phyloP scores from a whole-genome alignment of 345 rosid genomes.

The Dovyalis caffra region DNA sequence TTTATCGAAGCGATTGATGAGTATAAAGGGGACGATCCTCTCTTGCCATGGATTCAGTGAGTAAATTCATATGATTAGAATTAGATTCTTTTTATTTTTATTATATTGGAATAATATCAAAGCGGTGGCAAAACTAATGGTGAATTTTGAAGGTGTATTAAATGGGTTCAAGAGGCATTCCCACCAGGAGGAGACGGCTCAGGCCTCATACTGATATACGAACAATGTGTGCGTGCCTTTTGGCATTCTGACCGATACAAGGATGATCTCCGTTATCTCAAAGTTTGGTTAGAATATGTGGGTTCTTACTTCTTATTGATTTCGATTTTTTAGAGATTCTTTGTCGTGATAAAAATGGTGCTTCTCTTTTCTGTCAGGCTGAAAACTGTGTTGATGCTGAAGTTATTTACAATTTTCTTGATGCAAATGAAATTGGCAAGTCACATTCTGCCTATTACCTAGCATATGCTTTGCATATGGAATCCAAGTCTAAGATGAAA shows the following conservation, averaged over 20 bases:
- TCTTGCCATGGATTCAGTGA: slow-evolving; percentile 84
- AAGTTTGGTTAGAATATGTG: slow-evolving; percentile 97
- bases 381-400: slow-evolving; percentile 76
- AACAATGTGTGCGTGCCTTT: slow-evolving; percentile 86
- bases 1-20: slow-evolving; percentile 70
- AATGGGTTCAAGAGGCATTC: slow-evolving; percentile 93
- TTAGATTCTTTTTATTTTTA: neutral
- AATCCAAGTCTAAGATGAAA: slow-evolving; percentile 69
- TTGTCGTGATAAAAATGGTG: neutral
- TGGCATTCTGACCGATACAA: slow-evolving; percentile 80
- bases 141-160: slow-evolving; percentile 59
- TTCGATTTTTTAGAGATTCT: neutral
- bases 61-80: too few relatives aligned
- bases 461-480: slow-evolving; percentile 73
- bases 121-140: neutral
- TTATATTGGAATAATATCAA: neutral
- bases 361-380: slow-evolving; percentile 46
- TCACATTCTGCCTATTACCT: slow-evolving; percentile 60
- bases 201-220: slow-evolving; percentile 73
- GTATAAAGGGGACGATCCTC: slow-evolving; percentile 81
- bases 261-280: slow-evolving; percentile 91
- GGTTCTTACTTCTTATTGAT: slow-evolving; percentile 17
- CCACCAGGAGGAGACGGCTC: slow-evolving; percentile 83
- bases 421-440: slow-evolving; percentile 77
- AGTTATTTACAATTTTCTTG: slow-evolving; percentile 73